phyloP scores from a whole-genome alignment of 2,329 filamentous ascomycete genomes.

The Cladobotryum mycophilum region DNA sequence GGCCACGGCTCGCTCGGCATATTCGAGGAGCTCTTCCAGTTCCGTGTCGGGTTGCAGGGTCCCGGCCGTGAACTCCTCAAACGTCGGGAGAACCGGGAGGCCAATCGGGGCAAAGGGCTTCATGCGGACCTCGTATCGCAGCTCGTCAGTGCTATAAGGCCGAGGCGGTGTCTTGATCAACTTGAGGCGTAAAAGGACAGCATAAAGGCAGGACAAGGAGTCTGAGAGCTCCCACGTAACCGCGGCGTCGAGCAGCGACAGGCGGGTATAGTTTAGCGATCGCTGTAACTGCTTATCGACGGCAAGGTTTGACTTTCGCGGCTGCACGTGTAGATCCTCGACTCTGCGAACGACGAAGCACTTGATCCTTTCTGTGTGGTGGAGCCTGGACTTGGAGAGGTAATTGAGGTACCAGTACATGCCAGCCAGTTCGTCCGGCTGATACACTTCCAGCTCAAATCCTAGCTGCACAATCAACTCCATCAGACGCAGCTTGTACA shows the following conservation, averaged over 20 bases:
- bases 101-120: slow-evolving; percentile 68
- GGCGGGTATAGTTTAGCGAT: slow-evolving; percentile 50
- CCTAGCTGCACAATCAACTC: slow-evolving; percentile 84
- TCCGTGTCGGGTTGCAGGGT: slow-evolving; percentile 34
- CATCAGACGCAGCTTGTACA: slow-evolving; percentile 85
- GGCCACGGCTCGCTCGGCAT: slow-evolving; percentile 40
- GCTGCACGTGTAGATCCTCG: slow-evolving; percentile 22
- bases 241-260: slow-evolving; percentile 58
- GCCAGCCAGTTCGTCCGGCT: slow-evolving; percentile 71
- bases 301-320: slow-evolving; percentile 15
- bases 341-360: slow-evolving; percentile 49
- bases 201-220: slow-evolving; percentile 57
- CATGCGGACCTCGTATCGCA: slow-evolving; percentile 82
- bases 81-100: slow-evolving; percentile 60
- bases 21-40: slow-evolving; percentile 35
- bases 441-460: slow-evolving; percentile 89
- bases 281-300: slow-evolving; percentile 40
- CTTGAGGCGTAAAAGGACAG: slow-evolving; percentile 53
- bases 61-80: slow-evolving; percentile 51
- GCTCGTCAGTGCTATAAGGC: slow-evolving; percentile 60
- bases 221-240: slow-evolving; percentile 53
- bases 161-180: slow-evolving; percentile 46
- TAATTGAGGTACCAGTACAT: slow-evolving; percentile 91
- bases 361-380: slow-evolving; percentile 68
- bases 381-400: slow-evolving; percentile 59